Base-by-base conservation (phyloP, 306 rosid species). In the Prunus mongolica region DNA sequence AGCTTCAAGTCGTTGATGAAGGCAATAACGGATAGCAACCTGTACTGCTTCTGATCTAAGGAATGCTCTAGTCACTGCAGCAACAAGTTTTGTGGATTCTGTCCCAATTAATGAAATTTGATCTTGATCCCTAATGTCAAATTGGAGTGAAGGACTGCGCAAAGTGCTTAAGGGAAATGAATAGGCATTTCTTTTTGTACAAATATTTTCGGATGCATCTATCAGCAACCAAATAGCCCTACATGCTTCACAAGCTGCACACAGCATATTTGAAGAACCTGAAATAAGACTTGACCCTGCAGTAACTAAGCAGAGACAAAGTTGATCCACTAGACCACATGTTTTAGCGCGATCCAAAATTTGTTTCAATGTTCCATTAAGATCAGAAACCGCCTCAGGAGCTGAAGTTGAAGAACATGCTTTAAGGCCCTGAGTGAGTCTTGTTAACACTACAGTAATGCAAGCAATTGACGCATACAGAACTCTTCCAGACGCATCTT, bases 171-270 rank as follows among this genome's bases (percentile, higher is more conserved):
- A 58, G 45, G 98, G 98, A 86, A 92, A 94, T 81, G 78, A 81
- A 81, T 60, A 64, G 80, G 82, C 79, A 75, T 72, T 86, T 69
- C 78, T 86, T 77, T 78, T 95, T 82, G 70, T 70, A 72, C 66
- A 89, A 79, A 80, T 83, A 58, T 67, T 71, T 75, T 95, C 97
- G 60, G 84, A 65, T 70, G 97, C 95, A 80, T 88, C 89, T 82
- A 92, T 81, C 76, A 95, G 76, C 22, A 82, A 88, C 99, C 99
- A 95, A 85, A 84, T 71, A 75, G 97, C 93, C 74, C 84, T 84
- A 74, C 97, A 92, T 44, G 96, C 92, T 87, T 95, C 97, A 79
- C 93, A 89, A 77, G 99, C 96, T 80, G 90, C 90, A 74, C 93
- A 88, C 69, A 87, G 80, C 87, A 95, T 87, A 80, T 75, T 81